A percentile compares a stretch with the other conserved stretches of the same genome.
Evolutionary conservation across 805 yeast species (phyloP).

Genomic region (Vanderwaltozyma verrucispora): DNA sequence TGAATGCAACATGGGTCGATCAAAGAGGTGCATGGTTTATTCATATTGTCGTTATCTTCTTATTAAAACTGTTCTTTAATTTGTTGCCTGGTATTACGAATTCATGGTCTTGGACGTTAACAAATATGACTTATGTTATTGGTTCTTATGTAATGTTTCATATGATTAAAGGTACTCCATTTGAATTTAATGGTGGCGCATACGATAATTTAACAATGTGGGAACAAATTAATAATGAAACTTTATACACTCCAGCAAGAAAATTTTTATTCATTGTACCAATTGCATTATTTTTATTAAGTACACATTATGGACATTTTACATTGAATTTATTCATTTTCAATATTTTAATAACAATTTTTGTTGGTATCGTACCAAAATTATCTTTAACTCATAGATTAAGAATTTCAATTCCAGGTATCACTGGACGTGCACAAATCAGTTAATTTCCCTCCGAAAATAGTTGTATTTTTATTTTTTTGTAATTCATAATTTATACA

Average conservation of each 20-base stretch:
- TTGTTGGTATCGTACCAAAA: slow-evolving; percentile 85
- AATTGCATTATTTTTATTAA: slow-evolving; percentile 67
- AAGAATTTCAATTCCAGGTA: slow-evolving; percentile 50
- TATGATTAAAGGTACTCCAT: slow-evolving; percentile 92
- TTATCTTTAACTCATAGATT: slow-evolving; percentile 73
- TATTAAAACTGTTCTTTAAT: slow-evolving; percentile 68
- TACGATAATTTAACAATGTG: slow-evolving; percentile 95
- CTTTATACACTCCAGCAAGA: slow-evolving; percentile 93
- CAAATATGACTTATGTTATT: slow-evolving; percentile 79
- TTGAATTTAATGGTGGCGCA: slow-evolving; percentile 94
- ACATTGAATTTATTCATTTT: slow-evolving; percentile 68
- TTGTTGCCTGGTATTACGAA: slow-evolving; percentile 70
- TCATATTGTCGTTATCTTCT: slow-evolving; percentile 70
- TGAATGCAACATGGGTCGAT: slow-evolving; percentile 95
- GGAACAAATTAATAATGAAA: slow-evolving; percentile 95
- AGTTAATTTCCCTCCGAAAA: slow-evolving; percentile 16
- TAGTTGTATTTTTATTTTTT: too few species aligned
- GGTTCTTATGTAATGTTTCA: slow-evolving; percentile 96
- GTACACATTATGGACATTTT: slow-evolving; percentile 86
- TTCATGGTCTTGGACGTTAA: slow-evolving; percentile 88
- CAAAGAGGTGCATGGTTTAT: slow-evolving; percentile 94
- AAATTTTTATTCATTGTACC: slow-evolving; percentile 92
- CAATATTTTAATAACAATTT: slow-evolving; percentile 63
- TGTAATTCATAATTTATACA: too few species aligned
- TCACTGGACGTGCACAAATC: slow-evolving; percentile 32